phyloP scores from a whole-genome alignment of 2,329 filamentous ascomycete genomes.

The Alternaria sp. region DNA sequence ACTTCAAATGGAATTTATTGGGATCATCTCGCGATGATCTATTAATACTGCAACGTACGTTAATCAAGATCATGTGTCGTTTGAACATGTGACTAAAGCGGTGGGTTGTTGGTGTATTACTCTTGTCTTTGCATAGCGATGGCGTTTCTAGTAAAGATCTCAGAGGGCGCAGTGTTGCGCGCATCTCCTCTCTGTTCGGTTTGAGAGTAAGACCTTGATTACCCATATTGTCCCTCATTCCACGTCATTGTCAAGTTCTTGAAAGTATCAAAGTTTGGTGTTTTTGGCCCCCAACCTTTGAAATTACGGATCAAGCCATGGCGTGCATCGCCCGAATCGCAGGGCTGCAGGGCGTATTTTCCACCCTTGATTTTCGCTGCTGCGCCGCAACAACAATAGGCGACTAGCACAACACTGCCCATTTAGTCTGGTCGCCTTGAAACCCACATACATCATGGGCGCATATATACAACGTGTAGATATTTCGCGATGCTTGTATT shows the following conservation, averaged over 20 bases:
- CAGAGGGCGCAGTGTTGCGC: background rate
- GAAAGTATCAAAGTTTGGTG: background rate
- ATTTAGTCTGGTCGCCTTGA: background rate
- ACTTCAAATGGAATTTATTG: too few relatives aligned
- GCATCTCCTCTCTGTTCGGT: background rate
- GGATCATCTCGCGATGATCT: too few relatives aligned
- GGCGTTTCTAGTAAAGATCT: slow-evolving; percentile 10
- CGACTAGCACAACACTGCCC: background rate
- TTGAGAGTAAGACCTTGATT: background rate
- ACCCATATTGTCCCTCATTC: background rate
- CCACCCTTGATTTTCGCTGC: background rate
- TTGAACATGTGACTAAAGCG: background rate
- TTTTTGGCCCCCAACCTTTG: background rate
- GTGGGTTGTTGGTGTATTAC: background rate
- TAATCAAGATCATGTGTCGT: too few relatives aligned
- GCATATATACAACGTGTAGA: background rate
- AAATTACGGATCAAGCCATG: background rate
- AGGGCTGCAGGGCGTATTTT: background rate
- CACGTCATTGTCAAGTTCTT: background rate
- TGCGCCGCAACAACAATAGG: background rate
- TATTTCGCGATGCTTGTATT: background rate
- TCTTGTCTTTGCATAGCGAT: slow-evolving; percentile 17
- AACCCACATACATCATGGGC: background rate
- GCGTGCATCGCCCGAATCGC: background rate
- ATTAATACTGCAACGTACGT: too few relatives aligned